Evolutionary conservation across 805 yeast species (phyloP).

Genomic region (Metschnikowia hibisci): DNA sequence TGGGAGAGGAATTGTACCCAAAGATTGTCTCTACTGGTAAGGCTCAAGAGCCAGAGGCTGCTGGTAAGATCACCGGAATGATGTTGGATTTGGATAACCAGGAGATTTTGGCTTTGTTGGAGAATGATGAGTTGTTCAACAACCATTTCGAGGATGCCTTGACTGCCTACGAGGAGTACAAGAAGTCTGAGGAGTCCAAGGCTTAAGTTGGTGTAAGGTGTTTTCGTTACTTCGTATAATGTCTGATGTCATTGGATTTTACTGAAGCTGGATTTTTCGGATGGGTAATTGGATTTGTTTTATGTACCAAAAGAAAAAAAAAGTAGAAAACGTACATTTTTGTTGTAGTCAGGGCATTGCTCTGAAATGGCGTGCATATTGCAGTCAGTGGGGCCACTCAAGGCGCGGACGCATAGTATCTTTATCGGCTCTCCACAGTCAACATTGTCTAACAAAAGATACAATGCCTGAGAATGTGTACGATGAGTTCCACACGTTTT

Average conservation of each 20-base stretch:
- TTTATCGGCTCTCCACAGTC: constrained; percentile 2
- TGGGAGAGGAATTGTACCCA: constrained; percentile 97
- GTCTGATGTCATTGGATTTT: constrained; percentile 3
- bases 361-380: not conserved
- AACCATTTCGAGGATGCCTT: constrained; percentile 92
- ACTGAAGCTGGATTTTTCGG: constrained; percentile 15
- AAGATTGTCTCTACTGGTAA: constrained; percentile 82
- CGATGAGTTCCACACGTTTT: constrained; percentile 22
- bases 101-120: constrained; percentile 84
- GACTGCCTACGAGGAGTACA: constrained; percentile 89
- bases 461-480: constrained; percentile 15
- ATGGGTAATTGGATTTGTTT: constrained; percentile 26
- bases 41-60: constrained; percentile 89
- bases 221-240: constrained; percentile 5
- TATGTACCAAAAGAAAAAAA: constrained; percentile 22
- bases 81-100: constrained; percentile 90
- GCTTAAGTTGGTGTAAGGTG: constrained; percentile 14
- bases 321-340: constrained; percentile 6
- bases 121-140: constrained; percentile 85
- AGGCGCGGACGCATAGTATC: not conserved
- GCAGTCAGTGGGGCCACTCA: no score
- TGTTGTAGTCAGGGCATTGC: not conserved
- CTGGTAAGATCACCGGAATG: constrained; percentile 99
- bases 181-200: constrained; percentile 46
- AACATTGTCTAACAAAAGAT: not conserved